Percentiles rank a stretch among this genome's conserved stretches.
Evolutionary conservation across 345 rosid genomes (phyloP).

Genomic region (Adansonia digitata): DNA sequence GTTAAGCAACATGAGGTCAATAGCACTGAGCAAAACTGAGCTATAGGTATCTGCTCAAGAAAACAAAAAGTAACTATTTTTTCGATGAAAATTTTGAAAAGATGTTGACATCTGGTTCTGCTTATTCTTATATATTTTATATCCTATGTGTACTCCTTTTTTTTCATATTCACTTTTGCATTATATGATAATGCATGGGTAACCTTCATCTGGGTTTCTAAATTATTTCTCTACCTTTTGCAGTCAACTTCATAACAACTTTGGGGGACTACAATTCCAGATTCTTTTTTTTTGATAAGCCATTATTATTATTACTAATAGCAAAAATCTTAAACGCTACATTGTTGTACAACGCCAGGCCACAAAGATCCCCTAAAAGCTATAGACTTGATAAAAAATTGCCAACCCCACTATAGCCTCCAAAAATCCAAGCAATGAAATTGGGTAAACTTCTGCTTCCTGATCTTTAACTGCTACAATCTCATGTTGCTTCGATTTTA

Average conservation of each 20-base stretch:
- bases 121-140: neutral
- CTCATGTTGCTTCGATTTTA: no score
- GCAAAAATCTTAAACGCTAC: no score
- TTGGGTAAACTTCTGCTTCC: no score
- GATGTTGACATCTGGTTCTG: neutral
- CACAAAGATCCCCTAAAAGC: no score
- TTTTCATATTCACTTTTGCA: neutral
- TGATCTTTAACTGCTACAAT: no score
- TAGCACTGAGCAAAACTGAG: neutral
- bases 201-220: neutral
- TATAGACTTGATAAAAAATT: no score
- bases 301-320: no score
- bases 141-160: neutral
- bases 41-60: no score
- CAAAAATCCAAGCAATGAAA: no score
- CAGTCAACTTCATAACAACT: constrained; percentile 90
- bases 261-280: constrained; percentile 76
- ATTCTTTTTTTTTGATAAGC: no score
- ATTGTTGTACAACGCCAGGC: no score
- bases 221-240: constrained; percentile 22
- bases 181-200: neutral
- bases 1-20: neutral
- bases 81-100: neutral
- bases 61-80: neutral
- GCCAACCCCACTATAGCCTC: no score